phyloP scores from a whole-genome alignment of 177 flowering plant genomes.

The Tripterygium wilfordii region DNA sequence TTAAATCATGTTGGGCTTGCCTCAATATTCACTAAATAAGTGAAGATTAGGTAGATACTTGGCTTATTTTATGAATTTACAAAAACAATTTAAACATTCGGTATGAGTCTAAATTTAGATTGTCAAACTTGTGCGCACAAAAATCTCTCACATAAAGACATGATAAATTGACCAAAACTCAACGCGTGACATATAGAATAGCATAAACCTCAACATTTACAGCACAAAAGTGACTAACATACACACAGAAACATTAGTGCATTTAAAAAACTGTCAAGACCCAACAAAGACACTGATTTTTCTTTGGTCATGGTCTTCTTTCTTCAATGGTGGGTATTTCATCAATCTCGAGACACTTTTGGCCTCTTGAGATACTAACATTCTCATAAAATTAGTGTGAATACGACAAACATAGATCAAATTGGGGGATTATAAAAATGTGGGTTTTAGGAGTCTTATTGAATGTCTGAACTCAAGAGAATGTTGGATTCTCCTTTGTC shows the following conservation, averaged over 20 bases:
- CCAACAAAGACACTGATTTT: slow-evolving; percentile 23
- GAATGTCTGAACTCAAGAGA: slow-evolving; percentile 67
- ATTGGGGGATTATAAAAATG: background rate
- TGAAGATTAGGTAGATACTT: too few species aligned
- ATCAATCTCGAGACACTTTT: slow-evolving; percentile 26
- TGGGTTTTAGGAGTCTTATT: slow-evolving; percentile 14
- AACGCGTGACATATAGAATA: too few species aligned
- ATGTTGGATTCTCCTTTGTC: slow-evolving; percentile 61
- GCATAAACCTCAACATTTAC: slow-evolving; percentile 5
- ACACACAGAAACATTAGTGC: background rate
- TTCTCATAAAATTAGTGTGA: slow-evolving; percentile 6
- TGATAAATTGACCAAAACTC: too few species aligned
- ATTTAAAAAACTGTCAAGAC: background rate
- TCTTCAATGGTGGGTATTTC: slow-evolving; percentile 18
- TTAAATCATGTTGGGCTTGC: too few species aligned
- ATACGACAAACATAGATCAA: background rate
- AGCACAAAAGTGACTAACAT: slow-evolving; percentile 12
- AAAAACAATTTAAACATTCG: too few species aligned
- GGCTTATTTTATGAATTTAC: too few species aligned
- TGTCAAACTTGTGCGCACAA: too few species aligned
- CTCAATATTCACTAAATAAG: too few species aligned
- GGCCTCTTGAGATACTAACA: slow-evolving; percentile 46
- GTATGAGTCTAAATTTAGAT: too few species aligned
- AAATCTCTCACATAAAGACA: too few species aligned
- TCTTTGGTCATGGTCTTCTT: too few species aligned